phyloP scores from a whole-genome alignment of 345 rosid genomes.

The Heritiera fomes region DNA sequence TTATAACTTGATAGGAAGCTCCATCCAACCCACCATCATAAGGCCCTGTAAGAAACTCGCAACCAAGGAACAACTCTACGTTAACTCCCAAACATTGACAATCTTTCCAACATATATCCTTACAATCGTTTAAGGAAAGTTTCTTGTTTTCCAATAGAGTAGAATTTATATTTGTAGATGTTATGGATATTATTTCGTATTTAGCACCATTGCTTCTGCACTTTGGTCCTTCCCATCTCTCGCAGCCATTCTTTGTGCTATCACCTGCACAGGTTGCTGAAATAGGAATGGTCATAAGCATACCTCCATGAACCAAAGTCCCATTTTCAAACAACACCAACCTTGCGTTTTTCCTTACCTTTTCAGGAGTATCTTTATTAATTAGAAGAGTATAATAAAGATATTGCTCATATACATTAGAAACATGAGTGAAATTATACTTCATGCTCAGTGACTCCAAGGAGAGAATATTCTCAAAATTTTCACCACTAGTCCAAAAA shows the following conservation, averaged over 20 bases:
- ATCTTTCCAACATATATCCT: conserved; percentile 5
- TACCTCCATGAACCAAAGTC: background rate
- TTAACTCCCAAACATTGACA: background rate
- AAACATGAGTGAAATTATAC: background rate
- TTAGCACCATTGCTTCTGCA: background rate
- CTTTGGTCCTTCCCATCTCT: conserved; percentile 10
- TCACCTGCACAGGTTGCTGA: background rate
- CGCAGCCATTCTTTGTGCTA: background rate
- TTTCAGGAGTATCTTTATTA: too few relatives aligned
- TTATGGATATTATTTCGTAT: background rate
- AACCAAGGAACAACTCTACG: background rate
- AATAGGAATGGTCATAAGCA: too few relatives aligned
- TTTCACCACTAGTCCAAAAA: background rate
- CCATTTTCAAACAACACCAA: background rate
- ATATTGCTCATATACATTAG: background rate
- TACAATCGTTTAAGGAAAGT: background rate
- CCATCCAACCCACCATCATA: background rate
- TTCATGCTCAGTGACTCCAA: background rate
- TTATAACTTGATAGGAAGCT: background rate
- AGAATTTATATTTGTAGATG: background rate
- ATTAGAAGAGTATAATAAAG: background rate
- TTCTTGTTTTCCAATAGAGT: background rate
- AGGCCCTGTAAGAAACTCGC: background rate
- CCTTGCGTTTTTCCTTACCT: background rate
- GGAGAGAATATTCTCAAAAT: background rate